phyloP scores from a whole-genome alignment of 2,329 filamentous ascomycete species.

The Exophiala aquamarina region DNA sequence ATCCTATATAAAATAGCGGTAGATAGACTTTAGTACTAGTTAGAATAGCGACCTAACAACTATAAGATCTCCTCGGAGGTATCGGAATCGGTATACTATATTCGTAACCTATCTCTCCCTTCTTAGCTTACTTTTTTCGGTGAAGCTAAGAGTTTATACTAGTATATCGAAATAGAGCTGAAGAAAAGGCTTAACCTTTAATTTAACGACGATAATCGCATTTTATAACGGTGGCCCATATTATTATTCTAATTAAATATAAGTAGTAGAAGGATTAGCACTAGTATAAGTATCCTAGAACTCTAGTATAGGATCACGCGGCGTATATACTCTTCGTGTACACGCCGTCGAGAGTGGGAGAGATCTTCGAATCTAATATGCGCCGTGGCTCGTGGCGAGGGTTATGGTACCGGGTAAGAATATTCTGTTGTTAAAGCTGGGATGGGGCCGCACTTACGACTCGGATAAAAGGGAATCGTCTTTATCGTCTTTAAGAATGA shows the following conservation, averaged over 20 bases:
- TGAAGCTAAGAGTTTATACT: slow-evolving; percentile 15
- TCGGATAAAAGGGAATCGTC: slow-evolving; percentile 16
- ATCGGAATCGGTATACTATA: slow-evolving; percentile 19
- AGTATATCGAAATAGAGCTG: slow-evolving; percentile 24
- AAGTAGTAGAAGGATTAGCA: slow-evolving; percentile 25
- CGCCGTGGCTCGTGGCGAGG: slow-evolving; percentile 16
- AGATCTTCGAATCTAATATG: slow-evolving; percentile 24
- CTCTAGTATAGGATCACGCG: slow-evolving; percentile 19
- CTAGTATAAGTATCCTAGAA: slow-evolving; percentile 18
- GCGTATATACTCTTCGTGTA: slow-evolving; percentile 23
- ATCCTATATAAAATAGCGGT: slow-evolving; percentile 18
- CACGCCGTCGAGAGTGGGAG: slow-evolving; percentile 20
- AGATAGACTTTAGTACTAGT: slow-evolving; percentile 22
- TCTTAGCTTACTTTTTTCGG: slow-evolving; percentile 6
- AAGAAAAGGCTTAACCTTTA: slow-evolving; percentile 22
- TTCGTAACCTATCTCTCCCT: slow-evolving; percentile 15
- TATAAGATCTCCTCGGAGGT: slow-evolving; percentile 21
- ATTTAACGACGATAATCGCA: slow-evolving; percentile 17
- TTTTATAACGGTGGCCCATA: slow-evolving; percentile 24
- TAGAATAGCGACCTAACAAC: slow-evolving; percentile 21
- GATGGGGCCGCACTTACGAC: slow-evolving; percentile 6
- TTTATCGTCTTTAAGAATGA: slow-evolving; percentile 26
- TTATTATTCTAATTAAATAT: slow-evolving; percentile 22
- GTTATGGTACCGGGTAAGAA: slow-evolving; percentile 22
- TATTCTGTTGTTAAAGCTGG: not conserved